Evolutionary conservation across 2,329 filamentous ascomycete species (phyloP).

Genomic region (Neofusicoccum kwambonambiense): DNA sequence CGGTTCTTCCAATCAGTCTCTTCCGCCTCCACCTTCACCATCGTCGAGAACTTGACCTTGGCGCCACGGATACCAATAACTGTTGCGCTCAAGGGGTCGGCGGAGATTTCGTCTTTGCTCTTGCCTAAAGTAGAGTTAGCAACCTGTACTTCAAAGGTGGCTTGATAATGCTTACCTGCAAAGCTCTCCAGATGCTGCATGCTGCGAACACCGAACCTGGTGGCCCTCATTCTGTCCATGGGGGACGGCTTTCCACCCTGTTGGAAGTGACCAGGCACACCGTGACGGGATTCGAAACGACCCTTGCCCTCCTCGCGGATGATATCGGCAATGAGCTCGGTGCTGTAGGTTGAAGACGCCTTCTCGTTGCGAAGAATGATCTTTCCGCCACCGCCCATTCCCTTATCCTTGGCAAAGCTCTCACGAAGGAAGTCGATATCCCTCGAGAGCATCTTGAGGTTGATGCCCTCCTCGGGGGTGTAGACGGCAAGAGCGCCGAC

Average conservation of each 20-base stretch:
- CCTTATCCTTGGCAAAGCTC: constrained; percentile 80
- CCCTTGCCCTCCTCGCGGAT: constrained; percentile 91
- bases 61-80: constrained; percentile 94
- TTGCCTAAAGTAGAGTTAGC: constrained; percentile 39
- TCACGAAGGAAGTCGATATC: constrained; percentile 89
- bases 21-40: constrained; percentile 75
- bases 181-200: constrained; percentile 86
- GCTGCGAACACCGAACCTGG: constrained; percentile 89
- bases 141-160: no score
- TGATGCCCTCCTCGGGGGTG: constrained; percentile 94
- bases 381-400: constrained; percentile 85
- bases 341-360: constrained; percentile 83
- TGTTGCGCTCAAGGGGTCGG: constrained; percentile 69
- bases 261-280: constrained; percentile 83
- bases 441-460: constrained; percentile 84
- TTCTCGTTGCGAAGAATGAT: constrained; percentile 97
- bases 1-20: constrained; percentile 94
- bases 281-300: constrained; percentile 87
- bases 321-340: constrained; percentile 91
- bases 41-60: constrained; percentile 80
- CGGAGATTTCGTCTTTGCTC: constrained; percentile 65
- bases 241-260: constrained; percentile 89
- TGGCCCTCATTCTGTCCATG: constrained; percentile 93
- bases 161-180: constrained; percentile 43
- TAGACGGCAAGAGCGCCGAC: constrained; percentile 93